Conservation (phyloP, 1,284 basidiomycete species). For the Cystobasidium slooffiae region DNA sequence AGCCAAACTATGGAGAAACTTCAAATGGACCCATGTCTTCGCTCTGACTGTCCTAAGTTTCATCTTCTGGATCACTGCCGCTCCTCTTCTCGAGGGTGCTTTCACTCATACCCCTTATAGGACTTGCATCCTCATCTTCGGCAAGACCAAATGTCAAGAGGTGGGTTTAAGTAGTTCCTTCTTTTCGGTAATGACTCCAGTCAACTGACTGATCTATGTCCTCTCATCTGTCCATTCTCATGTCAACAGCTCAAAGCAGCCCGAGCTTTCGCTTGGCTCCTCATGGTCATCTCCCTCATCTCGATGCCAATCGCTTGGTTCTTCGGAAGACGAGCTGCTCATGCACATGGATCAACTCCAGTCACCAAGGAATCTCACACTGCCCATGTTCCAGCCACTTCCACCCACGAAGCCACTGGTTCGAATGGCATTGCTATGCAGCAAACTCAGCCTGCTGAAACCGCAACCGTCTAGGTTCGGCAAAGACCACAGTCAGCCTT, state of each 20-base stretch:
- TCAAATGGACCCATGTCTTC: constrained; percentile 5
- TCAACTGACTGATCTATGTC: not conserved
- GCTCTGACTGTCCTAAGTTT: constrained; percentile 21
- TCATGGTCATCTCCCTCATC: constrained; percentile 20
- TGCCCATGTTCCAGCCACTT: not conserved
- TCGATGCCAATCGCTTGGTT: constrained; percentile 13
- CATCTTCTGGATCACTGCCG: constrained; percentile 33
- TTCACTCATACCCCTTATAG: constrained; percentile 2
- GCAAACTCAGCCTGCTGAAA: no score
- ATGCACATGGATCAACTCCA: not conserved
- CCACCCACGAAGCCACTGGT: not conserved
- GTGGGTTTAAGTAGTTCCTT: not conserved
- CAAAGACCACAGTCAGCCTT: no score
- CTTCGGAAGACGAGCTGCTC: constrained; percentile 1
- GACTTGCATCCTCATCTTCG: not conserved
- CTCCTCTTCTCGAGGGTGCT: constrained; percentile 7
- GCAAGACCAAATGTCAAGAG: constrained; percentile 12
- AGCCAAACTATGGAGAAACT: not conserved
- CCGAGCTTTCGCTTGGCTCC: constrained; percentile 24
- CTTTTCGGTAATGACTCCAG: not conserved
- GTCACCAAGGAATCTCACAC: not conserved
- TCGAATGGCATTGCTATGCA: not conserved
- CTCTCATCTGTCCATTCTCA: not conserved
- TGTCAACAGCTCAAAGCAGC: constrained; percentile 20
- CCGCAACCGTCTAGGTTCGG: no score